Evolutionary conservation across 2,329 filamentous ascomycete genomes (phyloP), one percentile per base, ranked within the genome.

Genomic region (Fonsecaea multimorphosa): DNA sequence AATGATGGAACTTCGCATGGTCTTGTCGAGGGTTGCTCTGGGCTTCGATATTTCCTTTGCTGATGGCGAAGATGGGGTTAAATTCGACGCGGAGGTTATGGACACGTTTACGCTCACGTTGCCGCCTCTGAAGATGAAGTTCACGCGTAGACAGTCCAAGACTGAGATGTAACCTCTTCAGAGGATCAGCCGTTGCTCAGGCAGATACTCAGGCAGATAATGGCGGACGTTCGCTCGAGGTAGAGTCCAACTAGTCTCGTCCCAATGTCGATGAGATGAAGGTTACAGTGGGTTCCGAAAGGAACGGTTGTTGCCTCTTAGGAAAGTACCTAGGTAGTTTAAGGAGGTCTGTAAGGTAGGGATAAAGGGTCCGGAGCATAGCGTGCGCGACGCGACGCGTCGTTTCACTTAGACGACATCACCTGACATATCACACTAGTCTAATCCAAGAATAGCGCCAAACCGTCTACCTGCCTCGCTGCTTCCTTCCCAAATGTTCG

Each of bases 1-100:
- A 24, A 49, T 49, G 44, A 49, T 49, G 44, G 44, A 49, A 49
- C 44, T 49, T 49, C 44, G 44, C 22, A 49, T 49, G 44, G 44
- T 49, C 22, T 14, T 49, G 22, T 49, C 44, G 27, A 24, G 44
- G 9, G 44, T 24, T 49, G 44, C 44, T 24, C 19, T 49, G 19
- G 22, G 44, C 44, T 49, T 49, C 44, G 19, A 49, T 22, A 49
- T 49, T 49, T n/a, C 44, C 1, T 49, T 49, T 27, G 44, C 44
- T 9, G 44, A 24, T 2, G 44, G 44, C 8, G 44, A 49, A 27
- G 44, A 49, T 27, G 44, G 44, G 4, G 44, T 49, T 22, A 49
- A 49, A 16, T 49, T 49, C 11, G 44, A 49, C 22, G 19, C 44
- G 12, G 44, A 49, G 19, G 44, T 49, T 2, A 9, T 49, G 12